Base-by-base conservation (phyloP, 169 alveolate species). In the Plasmodium ovale region DNA sequence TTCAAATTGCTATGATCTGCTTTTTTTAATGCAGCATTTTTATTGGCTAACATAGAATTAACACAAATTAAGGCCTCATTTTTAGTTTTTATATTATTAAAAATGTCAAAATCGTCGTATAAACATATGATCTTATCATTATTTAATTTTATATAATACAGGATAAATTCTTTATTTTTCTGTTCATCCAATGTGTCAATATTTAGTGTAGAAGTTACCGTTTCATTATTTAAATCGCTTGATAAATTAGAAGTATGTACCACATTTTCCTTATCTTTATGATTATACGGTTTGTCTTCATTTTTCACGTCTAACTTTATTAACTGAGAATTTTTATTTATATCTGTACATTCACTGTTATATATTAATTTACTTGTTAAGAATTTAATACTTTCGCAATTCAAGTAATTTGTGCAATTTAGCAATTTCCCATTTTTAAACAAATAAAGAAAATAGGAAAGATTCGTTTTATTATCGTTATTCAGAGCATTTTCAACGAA, bases 101-200 rank as follows among this genome's bases (percentile, higher is more conserved):
- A 35, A 39, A 82, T 51, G n/a, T 82, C 71, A 82, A 19, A 82
- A 64, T 82, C 90, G 58, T 82, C 84, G 39, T 82, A 82, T 42
- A 82, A 44, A 27, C 56, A 65, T 64, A 82, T 65, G 16, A 33
- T 25, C 33, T 65, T 82, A 33, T 51, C 65, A 44, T 53, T 82
- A 29, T 65, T n/a, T 56, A 82, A 42, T 53, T 65, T 82, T 31
- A 82, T 82, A 51, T 82, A 69, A 67, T 49, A 82, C 23, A 82
- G 44, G 27, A 35, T 42, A n/a, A 27, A 9, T 72, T 49, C 72
- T 60, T 62, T 77, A 54, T n/a, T 62, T 60, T 47, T 62, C 16
- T 77, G 44, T 9, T 14, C 54, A 77, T 60, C 29, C 27, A 42
- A 16, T 27, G 58, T 19, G 47, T 60, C 67, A 54, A 60, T 33